phyloP scores from a whole-genome alignment of 345 rosid genomes.

The Brassica rapa region DNA sequence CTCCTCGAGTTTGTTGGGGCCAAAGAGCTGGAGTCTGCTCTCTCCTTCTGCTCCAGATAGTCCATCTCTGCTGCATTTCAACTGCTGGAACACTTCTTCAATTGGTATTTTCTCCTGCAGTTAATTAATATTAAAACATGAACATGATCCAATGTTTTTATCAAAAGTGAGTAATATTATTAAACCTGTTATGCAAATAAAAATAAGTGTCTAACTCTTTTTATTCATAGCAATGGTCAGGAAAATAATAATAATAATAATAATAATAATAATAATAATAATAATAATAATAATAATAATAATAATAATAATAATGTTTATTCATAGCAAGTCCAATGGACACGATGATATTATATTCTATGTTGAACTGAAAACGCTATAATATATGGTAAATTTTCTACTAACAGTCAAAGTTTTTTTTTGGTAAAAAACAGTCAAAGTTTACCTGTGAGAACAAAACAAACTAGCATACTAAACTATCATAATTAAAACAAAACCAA shows the following conservation, averaged over 20 bases:
- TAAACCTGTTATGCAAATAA: neutral
- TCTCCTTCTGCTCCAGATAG: slow-evolving; percentile 62
- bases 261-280: too few relatives aligned
- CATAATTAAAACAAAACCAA: neutral
- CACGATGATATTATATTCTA: neutral
- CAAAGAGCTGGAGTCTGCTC: slow-evolving; percentile 75
- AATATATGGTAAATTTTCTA: neutral
- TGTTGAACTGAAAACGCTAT: neutral
- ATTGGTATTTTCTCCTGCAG: slow-evolving; percentile 75
- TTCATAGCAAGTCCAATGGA: neutral
- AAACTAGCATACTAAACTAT: neutral
- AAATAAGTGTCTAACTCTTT: neutral
- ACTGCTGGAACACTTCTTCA: slow-evolving; percentile 84
- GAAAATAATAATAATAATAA: too few relatives aligned
- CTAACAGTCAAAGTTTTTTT: neutral
- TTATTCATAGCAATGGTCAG: neutral
- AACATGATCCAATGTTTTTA: neutral
- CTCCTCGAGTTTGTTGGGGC: slow-evolving; percentile 93
- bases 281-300: too few relatives aligned
- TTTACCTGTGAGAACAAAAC: neutral
- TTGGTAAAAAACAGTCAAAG: neutral
- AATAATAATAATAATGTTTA: too few relatives aligned
- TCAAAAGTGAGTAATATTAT: neutral
- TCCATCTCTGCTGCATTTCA: slow-evolving; percentile 78
- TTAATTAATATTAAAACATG: neutral